Percentiles rank a stretch among this genome's conserved stretches.
phyloP scores from a whole-genome alignment of 495 filamentous ascomycete species.

The Penicillium angulare region DNA sequence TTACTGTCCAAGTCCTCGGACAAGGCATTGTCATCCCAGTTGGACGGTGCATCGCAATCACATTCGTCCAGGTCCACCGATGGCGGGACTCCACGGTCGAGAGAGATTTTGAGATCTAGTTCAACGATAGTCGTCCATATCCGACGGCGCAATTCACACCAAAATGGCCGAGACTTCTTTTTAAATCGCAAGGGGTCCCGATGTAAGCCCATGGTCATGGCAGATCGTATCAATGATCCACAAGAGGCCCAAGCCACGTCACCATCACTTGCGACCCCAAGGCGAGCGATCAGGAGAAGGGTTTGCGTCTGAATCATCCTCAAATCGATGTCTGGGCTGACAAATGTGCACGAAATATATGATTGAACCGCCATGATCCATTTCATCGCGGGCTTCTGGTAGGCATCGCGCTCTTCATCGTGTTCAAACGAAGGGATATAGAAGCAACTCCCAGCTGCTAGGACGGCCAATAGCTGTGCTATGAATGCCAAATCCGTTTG shows the following conservation, averaged over 20 bases:
- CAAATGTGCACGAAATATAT: conserved; percentile 52
- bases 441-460: conserved; percentile 53
- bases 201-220: conserved; percentile 60
- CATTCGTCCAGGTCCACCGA: conserved; percentile 45
- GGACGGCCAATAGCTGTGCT: conserved; percentile 52
- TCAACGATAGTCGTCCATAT: conserved; percentile 65
- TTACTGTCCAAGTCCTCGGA: conserved; percentile 37
- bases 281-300: conserved; percentile 53
- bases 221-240: conserved; percentile 53
- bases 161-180: conserved; percentile 37
- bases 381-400: conserved; percentile 34
- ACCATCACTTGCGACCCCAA: conserved; percentile 48
- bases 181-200: conserved; percentile 55
- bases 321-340: conserved; percentile 51
- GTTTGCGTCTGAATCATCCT: conserved; percentile 53
- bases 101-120: conserved; percentile 52
- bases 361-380: conserved; percentile 59
- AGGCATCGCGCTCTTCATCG: conserved; percentile 19
- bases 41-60: conserved; percentile 52
- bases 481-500: conserved; percentile 31
- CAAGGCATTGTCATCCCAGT: conserved; percentile 58
- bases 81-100: conserved; percentile 55
- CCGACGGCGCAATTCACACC: conserved; percentile 55
- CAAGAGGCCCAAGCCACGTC: conserved; percentile 57
- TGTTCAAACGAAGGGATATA: conserved; percentile 20